Conservation (phyloP, 352 stramenopile species). For the Phytophthora sansomeana region DNA sequence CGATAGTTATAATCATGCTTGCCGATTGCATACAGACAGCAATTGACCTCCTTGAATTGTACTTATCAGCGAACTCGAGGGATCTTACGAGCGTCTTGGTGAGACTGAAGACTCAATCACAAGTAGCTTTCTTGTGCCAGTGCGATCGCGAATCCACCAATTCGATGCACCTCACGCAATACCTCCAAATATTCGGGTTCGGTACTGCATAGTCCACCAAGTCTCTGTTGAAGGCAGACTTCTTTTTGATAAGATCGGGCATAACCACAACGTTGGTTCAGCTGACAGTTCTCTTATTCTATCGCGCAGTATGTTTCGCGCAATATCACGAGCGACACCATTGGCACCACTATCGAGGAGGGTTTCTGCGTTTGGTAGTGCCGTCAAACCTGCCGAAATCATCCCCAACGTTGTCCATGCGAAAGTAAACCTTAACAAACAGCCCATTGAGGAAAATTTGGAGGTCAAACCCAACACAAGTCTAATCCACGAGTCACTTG, state of each 20-base stretch:
- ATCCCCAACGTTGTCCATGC: neutral
- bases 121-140: neutral
- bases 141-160: neutral
- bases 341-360: neutral
- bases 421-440: neutral
- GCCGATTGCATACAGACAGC: slow-evolving; percentile 7
- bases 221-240: slow-evolving; percentile 5
- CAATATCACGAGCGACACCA: neutral
- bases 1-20: slow-evolving; percentile 5
- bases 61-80: slow-evolving; percentile 5
- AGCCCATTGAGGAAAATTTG: neutral
- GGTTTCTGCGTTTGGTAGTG: neutral
- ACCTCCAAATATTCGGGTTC: neutral
- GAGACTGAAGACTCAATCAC: neutral
- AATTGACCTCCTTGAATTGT: slow-evolving; percentile 6
- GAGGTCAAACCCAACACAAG: neutral
- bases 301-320: slow-evolving; percentile 2
- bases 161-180: neutral
- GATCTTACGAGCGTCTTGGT: neutral
- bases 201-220: slow-evolving; percentile 11
- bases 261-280: neutral
- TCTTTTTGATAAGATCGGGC: neutral
- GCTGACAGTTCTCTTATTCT: neutral
- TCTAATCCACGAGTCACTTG: slow-evolving; percentile 14
- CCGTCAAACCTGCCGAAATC: neutral